Evolutionary conservation across 202 grass and related monocot species (phyloP), one percentile per base, ranked within the genome.

Genomic region (Saccharum hybrid): DNA sequence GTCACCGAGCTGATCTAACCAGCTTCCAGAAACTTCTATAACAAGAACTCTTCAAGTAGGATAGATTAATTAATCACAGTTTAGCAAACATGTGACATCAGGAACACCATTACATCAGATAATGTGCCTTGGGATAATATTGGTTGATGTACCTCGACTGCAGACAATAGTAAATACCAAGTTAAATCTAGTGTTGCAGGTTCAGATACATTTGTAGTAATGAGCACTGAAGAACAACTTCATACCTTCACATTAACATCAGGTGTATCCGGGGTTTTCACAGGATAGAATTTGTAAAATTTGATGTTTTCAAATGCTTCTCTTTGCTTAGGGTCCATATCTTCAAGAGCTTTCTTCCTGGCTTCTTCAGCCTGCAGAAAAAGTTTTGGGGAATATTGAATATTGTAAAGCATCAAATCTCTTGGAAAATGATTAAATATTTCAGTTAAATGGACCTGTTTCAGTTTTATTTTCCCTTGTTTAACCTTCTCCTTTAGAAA

Each of bases 231-330:
- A 15, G 43, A 48, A 48, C 45, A 48, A 48, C 45, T 48, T 48
- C 45, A 48, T 48, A 48, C 45, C 12, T 48, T 48, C 43, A 4
- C 43, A 42, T 1, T 42, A 69, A 69, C 10, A 56, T 89, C 84
- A 74, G 92, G 92, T 57, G 87, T 88, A 19, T 89, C 92, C 1
- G 71, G 16, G 60, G 84, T 91, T 72, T 87, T 84, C 70, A 91
- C 77, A 36, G 95, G 95, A 48, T 98, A 98, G 66, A 98, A 95
- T 73, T 98, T 98, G 64, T 98, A 98, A 54, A 98, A 91, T 52
- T 72, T 77, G 71, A 98, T 95, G 30, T 87, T 94, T 56, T 93
- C 89, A 81, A 87, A 83, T 77, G 95, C 95, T 40, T 82, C 83
- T 87, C 77, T 95, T 49, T 80, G 84, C 54, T 93, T 70, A 0